Base-by-base conservation (phyloP, 371 early-diverging fungal species). In the Lichtheimia corymbifera region DNA sequence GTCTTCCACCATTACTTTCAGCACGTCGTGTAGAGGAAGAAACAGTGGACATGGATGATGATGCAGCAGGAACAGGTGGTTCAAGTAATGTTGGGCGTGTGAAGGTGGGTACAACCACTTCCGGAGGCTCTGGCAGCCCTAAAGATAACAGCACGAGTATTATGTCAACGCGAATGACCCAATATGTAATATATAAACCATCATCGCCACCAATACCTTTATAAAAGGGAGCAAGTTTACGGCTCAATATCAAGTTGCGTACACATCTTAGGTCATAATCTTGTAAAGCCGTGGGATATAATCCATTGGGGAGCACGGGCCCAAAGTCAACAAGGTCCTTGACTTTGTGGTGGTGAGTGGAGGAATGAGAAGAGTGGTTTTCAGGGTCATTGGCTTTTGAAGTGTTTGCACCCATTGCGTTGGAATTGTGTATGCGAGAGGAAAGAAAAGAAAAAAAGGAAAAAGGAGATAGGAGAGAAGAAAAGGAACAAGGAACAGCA, bases 141-240 rank as follows among this genome's bases (percentile, higher is more conserved):
- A 22, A 47, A 35, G 35, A 35, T 35, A 35, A 35, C 35, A 35
- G 11, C 11, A 35, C 35, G 11, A 35, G 11, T 35, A 35, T 11
- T 11, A 35, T 35, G 35, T 35, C 35, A 35, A 35, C 35, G 35
- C 35, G 35, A 35, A 35, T 35, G 35, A 35, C 28, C 28, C 28
- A 28, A 28, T 2, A 28, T 4, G 28, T 28, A 28, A 5, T 4
- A 5, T 4, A 28, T 28, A 28, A 4, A 28, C 28, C 7, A 28
- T 28, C 28, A 28, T 4, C 28, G 4, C 28, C 28, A 28, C 1
- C 28, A 28, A 47, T 76, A 59, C 96, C 96, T 68, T 85, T 85
- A 71, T 96, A 96, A 65, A 96, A 96, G 6, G 97, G 96, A 9
- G 93, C 88, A 53, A 96, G 68, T 55, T 84, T 85, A 17, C 94